Evolutionary conservation across 2,329 filamentous ascomycete species (phyloP).

Genomic region (Arthrocladium fulminans): DNA sequence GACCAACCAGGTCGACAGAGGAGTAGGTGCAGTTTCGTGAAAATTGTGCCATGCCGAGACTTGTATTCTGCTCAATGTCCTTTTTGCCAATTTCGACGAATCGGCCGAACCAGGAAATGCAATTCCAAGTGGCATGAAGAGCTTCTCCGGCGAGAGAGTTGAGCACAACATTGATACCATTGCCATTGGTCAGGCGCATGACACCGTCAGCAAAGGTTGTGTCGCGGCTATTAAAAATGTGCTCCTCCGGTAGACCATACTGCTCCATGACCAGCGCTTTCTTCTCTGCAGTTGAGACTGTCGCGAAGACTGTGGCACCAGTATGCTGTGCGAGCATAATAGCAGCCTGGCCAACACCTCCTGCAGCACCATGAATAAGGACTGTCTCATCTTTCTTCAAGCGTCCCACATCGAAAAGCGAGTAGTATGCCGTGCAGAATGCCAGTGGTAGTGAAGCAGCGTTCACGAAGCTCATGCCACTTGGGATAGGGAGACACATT

Average conservation of each 20-base stretch:
- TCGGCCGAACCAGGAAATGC: conserved; percentile 24
- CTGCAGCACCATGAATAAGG: conserved; percentile 21
- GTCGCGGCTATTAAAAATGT: conserved; percentile 28
- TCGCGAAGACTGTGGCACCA: conserved; percentile 21
- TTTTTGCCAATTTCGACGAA: conserved; percentile 29
- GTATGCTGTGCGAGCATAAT: conserved; percentile 22
- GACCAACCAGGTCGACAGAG: neutral
- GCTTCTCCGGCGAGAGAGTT: conserved; percentile 21
- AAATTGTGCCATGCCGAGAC: conserved; percentile 9
- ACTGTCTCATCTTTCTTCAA: conserved; percentile 17
- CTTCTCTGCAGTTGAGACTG: conserved; percentile 19
- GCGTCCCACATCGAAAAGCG: conserved; percentile 23
- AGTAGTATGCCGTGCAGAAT: conserved; percentile 25
- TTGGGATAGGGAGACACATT: neutral
- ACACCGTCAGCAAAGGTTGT: conserved; percentile 22
- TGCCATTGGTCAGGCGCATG: conserved; percentile 22
- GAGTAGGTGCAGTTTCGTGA: neutral
- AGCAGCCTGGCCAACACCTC: conserved; percentile 20
- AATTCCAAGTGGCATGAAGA: conserved; percentile 20
- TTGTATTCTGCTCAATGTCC: conserved; percentile 5
- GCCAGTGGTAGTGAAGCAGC: conserved; percentile 24
- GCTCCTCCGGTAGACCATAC: conserved; percentile 21
- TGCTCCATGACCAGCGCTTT: conserved; percentile 17
- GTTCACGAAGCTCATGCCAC: conserved; percentile 14
- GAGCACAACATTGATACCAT: conserved; percentile 29